Evolutionary conservation across 2,329 filamentous ascomycete genomes (phyloP), one percentile per base, ranked within the genome.

Genomic region (Colletotrichum musae): DNA sequence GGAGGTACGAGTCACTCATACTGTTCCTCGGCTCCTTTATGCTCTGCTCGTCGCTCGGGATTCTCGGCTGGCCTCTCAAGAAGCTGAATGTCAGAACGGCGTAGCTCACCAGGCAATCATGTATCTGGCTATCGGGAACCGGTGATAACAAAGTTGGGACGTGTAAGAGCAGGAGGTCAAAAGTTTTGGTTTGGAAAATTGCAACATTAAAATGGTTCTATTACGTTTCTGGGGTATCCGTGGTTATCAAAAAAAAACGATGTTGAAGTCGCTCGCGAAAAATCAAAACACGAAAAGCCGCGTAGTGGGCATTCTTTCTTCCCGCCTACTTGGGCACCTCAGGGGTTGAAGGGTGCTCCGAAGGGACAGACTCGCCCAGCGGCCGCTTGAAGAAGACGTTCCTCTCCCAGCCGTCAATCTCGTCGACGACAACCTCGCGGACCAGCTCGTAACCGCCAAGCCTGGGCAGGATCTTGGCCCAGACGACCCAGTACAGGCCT

Each of bases 371-470:
- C 50, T 61, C 62, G 47, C 70, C 70, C n/a, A 72, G 57, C 7
- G 86, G 85, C 70, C 81, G 76, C 66, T 76, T 82, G 2, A 82
- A 78, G 74, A 91, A 90, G 2, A 87, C 82, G 62, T 81, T 88
- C 39, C 87, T 81, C 72, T 89, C 88, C 90, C 90, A 92, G 2
- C 90, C 89, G 75, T 92, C 89, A 50, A 87, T 83, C 0, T 83
- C 83, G 70, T 89, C 87, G 7, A 91, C 77, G 2, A 84, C 76
- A 0, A 80, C 83, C 77, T 90, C 86, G 64, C 86, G 83, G 2
- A 88, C 82, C 10, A 92, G 81, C 73, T 87, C 82, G 73, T 92
- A 89, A 0, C 75, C 74, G 15, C 87, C 87, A 39, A 89, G 70
- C 74, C 80, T 83, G 62, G 87, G 87, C 43, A 89, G 70, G 5